Conservation (phyloP, 495 filamentous ascomycete genomes). For the Hypomontagnella monticulosa region DNA sequence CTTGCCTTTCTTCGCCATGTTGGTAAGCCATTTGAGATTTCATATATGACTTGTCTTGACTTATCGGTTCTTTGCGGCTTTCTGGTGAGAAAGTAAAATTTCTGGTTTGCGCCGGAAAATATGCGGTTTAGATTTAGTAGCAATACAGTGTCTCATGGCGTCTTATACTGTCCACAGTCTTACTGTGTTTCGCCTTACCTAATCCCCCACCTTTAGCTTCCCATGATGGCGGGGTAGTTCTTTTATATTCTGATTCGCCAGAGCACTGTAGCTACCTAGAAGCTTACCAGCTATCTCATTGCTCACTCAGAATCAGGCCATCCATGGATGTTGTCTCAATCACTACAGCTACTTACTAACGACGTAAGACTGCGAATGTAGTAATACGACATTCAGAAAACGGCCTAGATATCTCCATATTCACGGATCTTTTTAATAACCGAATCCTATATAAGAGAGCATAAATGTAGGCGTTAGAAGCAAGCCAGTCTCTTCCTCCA, state of each 20-base stretch:
- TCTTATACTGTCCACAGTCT: background rate
- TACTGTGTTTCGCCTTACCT: background rate
- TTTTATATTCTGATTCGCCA: no score
- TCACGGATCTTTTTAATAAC: slow-evolving; percentile 39
- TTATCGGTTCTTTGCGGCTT: slow-evolving; percentile 9
- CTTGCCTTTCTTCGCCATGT: slow-evolving; percentile 60
- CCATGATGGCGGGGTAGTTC: no score
- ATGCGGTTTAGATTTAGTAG: background rate
- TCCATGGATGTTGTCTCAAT: no score
- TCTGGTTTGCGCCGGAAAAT: slow-evolving; percentile 16
- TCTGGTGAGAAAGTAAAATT: slow-evolving; percentile 7
- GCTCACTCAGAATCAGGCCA: no score
- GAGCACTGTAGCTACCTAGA: no score
- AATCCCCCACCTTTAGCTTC: no score
- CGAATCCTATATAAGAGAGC: slow-evolving; percentile 6
- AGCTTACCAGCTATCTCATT: no score
- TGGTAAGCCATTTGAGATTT: slow-evolving; percentile 44
- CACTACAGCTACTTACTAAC: no score
- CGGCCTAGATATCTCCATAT: background rate
- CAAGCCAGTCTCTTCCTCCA: background rate
- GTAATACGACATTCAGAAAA: slow-evolving; percentile 11
- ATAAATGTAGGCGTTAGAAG: slow-evolving; percentile 11
- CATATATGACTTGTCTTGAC: background rate
- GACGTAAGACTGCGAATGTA: no score
- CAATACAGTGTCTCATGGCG: background rate